phyloP scores from a whole-genome alignment of 108 stramenopile species.

The Fistulifera solaris region DNA sequence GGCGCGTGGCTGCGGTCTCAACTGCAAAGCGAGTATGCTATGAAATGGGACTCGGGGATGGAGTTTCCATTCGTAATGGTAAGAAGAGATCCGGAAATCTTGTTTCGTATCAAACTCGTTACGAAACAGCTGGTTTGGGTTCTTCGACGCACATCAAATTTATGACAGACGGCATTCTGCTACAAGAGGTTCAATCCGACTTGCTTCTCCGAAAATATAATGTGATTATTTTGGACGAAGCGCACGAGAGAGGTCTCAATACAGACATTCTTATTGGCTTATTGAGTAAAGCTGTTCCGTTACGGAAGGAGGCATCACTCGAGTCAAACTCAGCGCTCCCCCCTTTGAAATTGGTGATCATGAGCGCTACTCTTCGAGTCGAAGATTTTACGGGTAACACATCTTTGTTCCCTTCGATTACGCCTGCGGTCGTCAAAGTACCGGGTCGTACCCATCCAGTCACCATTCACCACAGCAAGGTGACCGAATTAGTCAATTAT shows the following conservation, averaged over 20 bases:
- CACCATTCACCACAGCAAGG: slow-evolving; percentile 91
- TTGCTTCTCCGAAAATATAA: slow-evolving; percentile 87
- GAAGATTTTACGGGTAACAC: slow-evolving; percentile 86
- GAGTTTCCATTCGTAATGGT: slow-evolving; percentile 47
- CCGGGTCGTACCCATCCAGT: slow-evolving; percentile 92
- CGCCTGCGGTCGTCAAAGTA: slow-evolving; percentile 77
- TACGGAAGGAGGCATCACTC: slow-evolving; percentile 63
- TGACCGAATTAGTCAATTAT: slow-evolving; percentile 92
- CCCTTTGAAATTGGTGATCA: slow-evolving; percentile 92
- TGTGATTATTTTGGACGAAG: slow-evolving; percentile 90
- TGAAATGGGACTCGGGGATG: slow-evolving; percentile 87
- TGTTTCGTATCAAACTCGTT: slow-evolving; percentile 93
- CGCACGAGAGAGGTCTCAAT: slow-evolving; percentile 91
- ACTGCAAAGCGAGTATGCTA: slow-evolving; percentile 93
- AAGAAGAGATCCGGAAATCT: slow-evolving; percentile 33
- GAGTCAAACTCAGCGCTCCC: slow-evolving; percentile 41
- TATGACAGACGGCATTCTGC: slow-evolving; percentile 98
- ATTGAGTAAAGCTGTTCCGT: slow-evolving; percentile 73
- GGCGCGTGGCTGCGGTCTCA: slow-evolving; percentile 94
- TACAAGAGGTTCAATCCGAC: slow-evolving; percentile 88
- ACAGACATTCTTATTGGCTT: slow-evolving; percentile 97
- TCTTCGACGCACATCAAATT: slow-evolving; percentile 83
- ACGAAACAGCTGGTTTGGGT: slow-evolving; percentile 82
- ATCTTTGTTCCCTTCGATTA: slow-evolving; percentile 59
- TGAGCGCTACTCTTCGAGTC: slow-evolving; percentile 97